These are phyloP conservation scores for Penicillium decumbens DNA, from an alignment of 2,329 filamentous ascomycete species.

Conservation along the genomic window DNA sequence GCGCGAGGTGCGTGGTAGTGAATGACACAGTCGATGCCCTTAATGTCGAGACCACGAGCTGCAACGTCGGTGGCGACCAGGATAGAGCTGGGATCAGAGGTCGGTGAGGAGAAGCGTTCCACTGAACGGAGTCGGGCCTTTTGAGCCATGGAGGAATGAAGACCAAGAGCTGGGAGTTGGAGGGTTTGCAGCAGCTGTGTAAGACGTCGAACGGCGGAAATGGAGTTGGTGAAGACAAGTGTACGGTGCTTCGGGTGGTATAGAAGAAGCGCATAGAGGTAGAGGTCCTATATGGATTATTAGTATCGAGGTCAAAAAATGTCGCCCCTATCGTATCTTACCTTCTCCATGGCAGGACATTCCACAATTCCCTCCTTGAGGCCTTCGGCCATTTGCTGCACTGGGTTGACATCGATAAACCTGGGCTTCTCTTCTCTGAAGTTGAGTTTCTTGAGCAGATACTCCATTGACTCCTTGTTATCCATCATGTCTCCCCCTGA, in stretches of 20 bases:
- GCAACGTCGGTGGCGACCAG: constrained; percentile 94
- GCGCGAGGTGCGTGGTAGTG: constrained; percentile 93
- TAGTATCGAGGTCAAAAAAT: neutral
- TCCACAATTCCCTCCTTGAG: constrained; percentile 88
- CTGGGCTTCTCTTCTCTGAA: constrained; percentile 80
- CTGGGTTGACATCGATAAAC: constrained; percentile 87
- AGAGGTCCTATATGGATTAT: constrained; percentile 63
- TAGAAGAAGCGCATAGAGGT: constrained; percentile 80
- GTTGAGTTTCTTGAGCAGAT: constrained; percentile 81
- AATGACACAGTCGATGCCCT: constrained; percentile 78
- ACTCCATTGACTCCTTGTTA: constrained; percentile 82
- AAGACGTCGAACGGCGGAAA: constrained; percentile 82
- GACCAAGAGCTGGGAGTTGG: constrained; percentile 65
- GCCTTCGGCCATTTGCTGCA: constrained; percentile 78
- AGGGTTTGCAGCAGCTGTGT: constrained; percentile 80
- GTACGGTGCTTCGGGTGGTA: constrained; percentile 76
- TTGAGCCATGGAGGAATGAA: constrained; percentile 94
- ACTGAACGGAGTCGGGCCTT: constrained; percentile 91
- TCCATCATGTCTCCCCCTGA: constrained; percentile 57
- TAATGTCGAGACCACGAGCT: constrained; percentile 89
- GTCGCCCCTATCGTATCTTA: constrained; percentile 32
- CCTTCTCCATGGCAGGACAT: constrained; percentile 89
- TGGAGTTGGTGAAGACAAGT: constrained; percentile 92
- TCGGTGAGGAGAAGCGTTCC: constrained; percentile 72
- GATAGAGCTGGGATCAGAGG: constrained; percentile 56